A percentile compares a stretch with the other conserved stretches of the same genome.
Conservation (phyloP, 331 rosid species). For the Saraca asoca region DNA sequence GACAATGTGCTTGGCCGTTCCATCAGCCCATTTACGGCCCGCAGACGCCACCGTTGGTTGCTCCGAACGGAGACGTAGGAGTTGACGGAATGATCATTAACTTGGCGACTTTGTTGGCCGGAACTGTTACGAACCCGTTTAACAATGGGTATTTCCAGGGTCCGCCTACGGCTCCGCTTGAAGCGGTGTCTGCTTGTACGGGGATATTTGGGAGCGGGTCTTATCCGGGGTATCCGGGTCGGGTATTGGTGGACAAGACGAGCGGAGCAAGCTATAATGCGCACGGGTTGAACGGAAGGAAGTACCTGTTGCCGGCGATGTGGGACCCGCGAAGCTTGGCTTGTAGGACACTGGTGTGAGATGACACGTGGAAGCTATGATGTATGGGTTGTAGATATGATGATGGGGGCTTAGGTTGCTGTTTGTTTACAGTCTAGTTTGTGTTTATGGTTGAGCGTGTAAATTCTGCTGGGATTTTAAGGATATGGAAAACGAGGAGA, state of each 20-base stretch:
- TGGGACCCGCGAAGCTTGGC: conserved; percentile 71
- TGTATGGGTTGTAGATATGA: no score
- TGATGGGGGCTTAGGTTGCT: neutral
- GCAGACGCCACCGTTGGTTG: conserved; percentile 64
- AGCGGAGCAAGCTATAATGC: conserved; percentile 83
- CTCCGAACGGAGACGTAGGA: conserved; percentile 93
- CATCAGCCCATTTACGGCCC: conserved; percentile 89
- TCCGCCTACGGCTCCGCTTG: conserved; percentile 65
- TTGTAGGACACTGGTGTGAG: conserved; percentile 65
- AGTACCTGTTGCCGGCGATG: conserved; percentile 76
- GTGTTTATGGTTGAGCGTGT: conserved; percentile 62
- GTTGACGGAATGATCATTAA: conserved; percentile 82
- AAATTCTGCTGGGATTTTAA: conserved; percentile 43
- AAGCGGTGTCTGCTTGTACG: conserved; percentile 80
- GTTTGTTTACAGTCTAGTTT: conserved; percentile 14
- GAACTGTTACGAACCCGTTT: conserved; percentile 81
- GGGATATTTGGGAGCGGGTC: conserved; percentile 76
- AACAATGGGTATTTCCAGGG: conserved; percentile 81
- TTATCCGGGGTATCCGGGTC: conserved; percentile 78
- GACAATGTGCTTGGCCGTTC: conserved; percentile 92
- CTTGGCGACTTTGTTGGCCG: conserved; percentile 74
- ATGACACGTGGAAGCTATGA: no score
- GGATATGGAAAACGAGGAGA: conserved; percentile 15
- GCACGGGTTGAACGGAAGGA: conserved; percentile 57
- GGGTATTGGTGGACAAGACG: conserved; percentile 45